Evolutionary conservation across 352 stramenopile genomes (phyloP), one percentile per base, ranked within the genome.

Genomic region (Phytophthora ohioensis): DNA sequence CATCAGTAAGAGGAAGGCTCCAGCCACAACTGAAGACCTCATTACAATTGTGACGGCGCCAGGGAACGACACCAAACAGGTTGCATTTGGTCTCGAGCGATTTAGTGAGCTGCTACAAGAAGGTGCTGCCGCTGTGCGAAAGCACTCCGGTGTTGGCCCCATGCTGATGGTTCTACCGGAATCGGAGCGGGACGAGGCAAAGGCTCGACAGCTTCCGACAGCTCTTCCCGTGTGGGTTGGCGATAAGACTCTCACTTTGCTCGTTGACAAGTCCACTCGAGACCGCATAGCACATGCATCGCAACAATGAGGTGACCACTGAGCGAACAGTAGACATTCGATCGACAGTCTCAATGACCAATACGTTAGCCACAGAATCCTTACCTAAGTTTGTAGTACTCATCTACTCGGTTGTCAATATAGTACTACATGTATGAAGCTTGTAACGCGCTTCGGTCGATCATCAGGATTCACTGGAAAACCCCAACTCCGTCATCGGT

Each of bases 1-100:
- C 67, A 75, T 98, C 57, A 95, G 76, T 17, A 96, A 97, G 77
- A 83, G 92, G 51, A 82, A 78, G 43, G 47, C 57, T 2, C 6
- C 38, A 41, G 65, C 66, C 1, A 60, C 57, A 5, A 53, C 11
- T 6, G 34, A 57, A 58, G 81, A 74, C 45, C 61, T 71, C 30
- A 47, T 62, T 66, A 56, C 42, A 13, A 71, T 78, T 21, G 62
- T 79, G 41, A 74, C 65, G 31, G 38, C 34, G 8, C 70, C 67
- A 46, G 73, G 27, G 10, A 61, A 67, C 36, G 49, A 67, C 21
- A 66, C 15, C 8, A 73, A 77, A 43, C 42, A 77, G 73, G 45
- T 78, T 71, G 49, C 77, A 48, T 15, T 66, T n/a, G n/a, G 73
- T 78, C 13, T 77, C 3, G 71, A 84, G 6, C 41, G 31, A 10